Base-by-base conservation (phyloP, 192 early-diverging fungal genomes). In the Entomortierella beljakovae region DNA sequence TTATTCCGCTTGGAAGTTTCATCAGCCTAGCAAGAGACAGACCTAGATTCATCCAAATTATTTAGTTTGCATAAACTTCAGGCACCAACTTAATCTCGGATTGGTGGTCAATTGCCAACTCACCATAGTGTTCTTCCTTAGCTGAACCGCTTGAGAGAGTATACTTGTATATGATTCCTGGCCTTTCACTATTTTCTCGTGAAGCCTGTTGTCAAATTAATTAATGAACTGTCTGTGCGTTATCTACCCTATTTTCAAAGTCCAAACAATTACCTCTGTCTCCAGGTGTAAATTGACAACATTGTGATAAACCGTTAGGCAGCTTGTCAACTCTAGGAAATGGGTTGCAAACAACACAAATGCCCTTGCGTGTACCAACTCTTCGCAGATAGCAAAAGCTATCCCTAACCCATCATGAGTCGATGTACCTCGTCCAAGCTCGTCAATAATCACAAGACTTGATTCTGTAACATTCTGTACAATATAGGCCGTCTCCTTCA, bases 401-500 rank as follows among this genome's bases (percentile, higher is more conserved):
- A 96, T 86, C 1, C 87, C 90, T 23, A 88, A 77, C 1, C 93
- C 95, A 61, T 96, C 95, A 20, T 70, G 83, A 7, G 85, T 88
- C 0, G 89, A 91, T 0, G 91, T 91, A 23, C 82, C 82, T 81
- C 96, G 70, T 15, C 96, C 97, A 23, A 98, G 88, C 83, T 98
- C 97, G 76, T 98, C 97, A 70, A 98, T 93, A 50, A 97, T 77
- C 0, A 98, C 88, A 55, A 98, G 73, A 42, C 89, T 90, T 48
- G 86, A 71, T 31, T 85, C 79, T 31, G 89, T 90, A 25, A 88
- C 88, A 67, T 92, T 88, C 51, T 92, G 83, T 61, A 98, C 73
- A 64, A 98, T 95, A 54, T 88, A 92, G 9, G 94, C 85, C 0
- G 91, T 90, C 66, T 97, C 97, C 53, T 84, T 83, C 95, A 97